Evolutionary conservation across 768 basidiomycete species (phyloP), one percentile per base, ranked within the genome.

Genomic region (Leucocoprinus leucothites): DNA sequence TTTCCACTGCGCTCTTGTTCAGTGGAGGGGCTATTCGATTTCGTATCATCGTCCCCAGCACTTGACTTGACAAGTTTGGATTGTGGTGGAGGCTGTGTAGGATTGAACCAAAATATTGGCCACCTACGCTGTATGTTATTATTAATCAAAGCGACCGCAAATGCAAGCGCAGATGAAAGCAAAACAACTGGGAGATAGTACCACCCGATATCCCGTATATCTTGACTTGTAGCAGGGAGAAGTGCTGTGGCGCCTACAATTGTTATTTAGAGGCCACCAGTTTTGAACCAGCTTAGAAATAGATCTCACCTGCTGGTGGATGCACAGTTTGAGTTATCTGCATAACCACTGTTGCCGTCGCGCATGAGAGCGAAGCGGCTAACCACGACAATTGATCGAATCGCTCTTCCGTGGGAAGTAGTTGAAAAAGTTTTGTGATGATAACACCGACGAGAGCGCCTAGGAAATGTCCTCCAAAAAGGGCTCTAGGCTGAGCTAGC

Each of bases 81-180:
- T 46, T 14, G 61, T 45, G 11, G 45, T 1, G 45, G n/a, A 40
- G 53, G 38, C 1, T 18, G 5, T 28, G 64, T 46, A 11, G 69
- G 65, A 3, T 60, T 60, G 56, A 69, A 70, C 80, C 81, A 84
- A 59, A 74, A 81, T 16, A 73, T 61, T 13, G 80, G 80, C 56
- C 76, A 82, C 44, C 74, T 67, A 31, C 78, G 65, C 61, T 80
- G 80, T 34, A 82, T 75, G 61, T 82, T 82, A 59, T 83, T 77
- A 47, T 72, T 57, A 19, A 79, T 45, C 14, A 84, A 67, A 3
- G 79, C 80, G 2, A 80, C 74, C 0, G 54, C 64, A 31, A 82
- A 71, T 7, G 71, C 70, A 6, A 83, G 66, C 8, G 67, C 59
- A 3, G 77, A 78, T 3, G 76, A 74, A 3, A 84, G 70, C 9